Percentiles rank a stretch among this genome's conserved stretches.
These are phyloP conservation scores for Ogataea dorogensis DNA, from an alignment of 805 yeast species.

Conservation along the genomic window DNA sequence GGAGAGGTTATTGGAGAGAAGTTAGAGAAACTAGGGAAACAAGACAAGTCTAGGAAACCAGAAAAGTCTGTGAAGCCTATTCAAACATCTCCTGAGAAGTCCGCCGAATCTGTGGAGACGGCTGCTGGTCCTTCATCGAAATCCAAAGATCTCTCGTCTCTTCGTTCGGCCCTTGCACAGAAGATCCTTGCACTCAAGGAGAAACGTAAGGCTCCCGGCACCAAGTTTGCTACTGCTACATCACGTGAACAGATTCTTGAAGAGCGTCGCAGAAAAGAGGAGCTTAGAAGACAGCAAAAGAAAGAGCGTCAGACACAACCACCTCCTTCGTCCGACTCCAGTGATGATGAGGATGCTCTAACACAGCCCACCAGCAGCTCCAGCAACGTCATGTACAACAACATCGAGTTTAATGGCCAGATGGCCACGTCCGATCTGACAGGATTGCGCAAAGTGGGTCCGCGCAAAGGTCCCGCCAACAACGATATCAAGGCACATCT, in stretches of 20 bases:
- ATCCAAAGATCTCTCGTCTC: conserved; percentile 59
- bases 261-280: conserved; percentile 53
- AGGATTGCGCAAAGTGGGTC: conserved; percentile 54
- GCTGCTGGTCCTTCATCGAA: no score
- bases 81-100: no score
- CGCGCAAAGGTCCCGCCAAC: conserved; percentile 79
- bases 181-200: conserved; percentile 70
- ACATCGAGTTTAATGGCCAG: conserved; percentile 82
- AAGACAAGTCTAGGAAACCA: no score
- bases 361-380: no score
- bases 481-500: conserved; percentile 84
- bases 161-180: conserved; percentile 75
- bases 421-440: conserved; percentile 71
- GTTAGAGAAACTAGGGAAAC: no score
- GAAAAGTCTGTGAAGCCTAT: no score
- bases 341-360: conserved; percentile 31
- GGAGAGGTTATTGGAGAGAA: conserved; percentile 7
- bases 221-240: conserved; percentile 78
- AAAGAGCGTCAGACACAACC: no score
- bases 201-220: conserved; percentile 89
- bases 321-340: no score
- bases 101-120: conserved; percentile 1
- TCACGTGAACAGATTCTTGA: conserved; percentile 79
- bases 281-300: conserved; percentile 35
- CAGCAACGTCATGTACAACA: conserved; percentile 83